These are phyloP conservation scores for Carex parvula DNA, from an alignment of 176 grass and related monocot species.

Conservation along the genomic window DNA sequence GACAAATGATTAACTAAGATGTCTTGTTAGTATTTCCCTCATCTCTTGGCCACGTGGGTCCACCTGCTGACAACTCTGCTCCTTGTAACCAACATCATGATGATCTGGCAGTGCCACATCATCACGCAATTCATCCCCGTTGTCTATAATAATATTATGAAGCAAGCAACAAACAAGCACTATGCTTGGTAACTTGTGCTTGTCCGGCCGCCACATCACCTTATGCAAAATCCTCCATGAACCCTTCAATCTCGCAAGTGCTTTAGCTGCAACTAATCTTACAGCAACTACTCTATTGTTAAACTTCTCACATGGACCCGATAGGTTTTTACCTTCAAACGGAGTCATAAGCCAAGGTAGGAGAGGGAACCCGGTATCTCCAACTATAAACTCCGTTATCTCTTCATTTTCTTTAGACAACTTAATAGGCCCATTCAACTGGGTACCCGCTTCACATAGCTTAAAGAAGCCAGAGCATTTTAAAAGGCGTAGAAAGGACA, in stretches of 20 bases:
- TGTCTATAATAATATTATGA: slow-evolving; percentile 96
- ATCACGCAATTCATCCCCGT: slow-evolving; percentile 53
- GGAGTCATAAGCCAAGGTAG: slow-evolving; percentile 85
- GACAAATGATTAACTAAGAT: slow-evolving; percentile 29
- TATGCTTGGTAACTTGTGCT: slow-evolving; percentile 90
- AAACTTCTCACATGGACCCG: slow-evolving; percentile 36
- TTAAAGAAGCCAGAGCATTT: slow-evolving; percentile 75
- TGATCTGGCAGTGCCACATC: slow-evolving; percentile 54
- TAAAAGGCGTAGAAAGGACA: slow-evolving; percentile 69
- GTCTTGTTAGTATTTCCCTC: slow-evolving; percentile 64
- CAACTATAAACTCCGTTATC: slow-evolving; percentile 83
- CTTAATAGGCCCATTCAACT: slow-evolving; percentile 54
- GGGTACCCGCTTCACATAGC: slow-evolving; percentile 57
- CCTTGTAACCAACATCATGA: slow-evolving; percentile 74
- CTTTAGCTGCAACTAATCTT: slow-evolving; percentile 53
- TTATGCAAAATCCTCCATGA: slow-evolving; percentile 98
- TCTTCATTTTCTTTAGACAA: slow-evolving; percentile 45
- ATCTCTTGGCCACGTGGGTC: slow-evolving; percentile 62
- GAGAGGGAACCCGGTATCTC: slow-evolving; percentile 64
- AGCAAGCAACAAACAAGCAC: slow-evolving; percentile 94
- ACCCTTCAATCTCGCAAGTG: slow-evolving; percentile 74
- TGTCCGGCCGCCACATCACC: slow-evolving; percentile 98
- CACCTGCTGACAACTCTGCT: slow-evolving; percentile 51
- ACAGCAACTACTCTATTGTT: slow-evolving; percentile 51
- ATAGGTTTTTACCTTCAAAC: slow-evolving; percentile 58